Evolutionary conservation across 495 filamentous ascomycete genomes (phyloP), one percentile per base, ranked within the genome.

Genomic region (Elaphomyces granulatus): DNA sequence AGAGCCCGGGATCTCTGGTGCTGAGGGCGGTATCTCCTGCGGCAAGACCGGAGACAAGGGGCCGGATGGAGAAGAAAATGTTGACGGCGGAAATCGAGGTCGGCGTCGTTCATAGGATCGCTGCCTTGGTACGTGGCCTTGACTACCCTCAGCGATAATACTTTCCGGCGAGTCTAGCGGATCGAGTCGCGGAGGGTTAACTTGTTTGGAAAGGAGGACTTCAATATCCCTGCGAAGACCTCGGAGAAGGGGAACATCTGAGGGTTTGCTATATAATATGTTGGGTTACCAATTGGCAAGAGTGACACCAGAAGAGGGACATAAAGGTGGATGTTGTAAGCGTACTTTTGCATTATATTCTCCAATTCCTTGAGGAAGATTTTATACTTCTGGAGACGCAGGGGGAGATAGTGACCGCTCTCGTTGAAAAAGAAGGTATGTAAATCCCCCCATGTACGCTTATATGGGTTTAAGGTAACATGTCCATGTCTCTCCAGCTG

Each of bases 331-430:
- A n/a, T n/a, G n/a, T n/a, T n/a, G n/a, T n/a, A n/a, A 40, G 51
- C 61, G 46, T 55, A 72, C 67, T 63, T 61, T 50, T 56, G 63
- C 36, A 70, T 47, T 33, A 67, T 46, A 46, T 69, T 58, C 28
- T 51, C 48, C 45, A 78, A 46, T 32, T 67, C 66, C 32, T 58
- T 45, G 17, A 79, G 42, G 42, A 76, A 74, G 10, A 47, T 49
- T 15, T 64, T 63, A 47, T 78, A 80, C 44, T 63, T 56, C 6
- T 67, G 64, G 18, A 82, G 53, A 6, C 78, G 70, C 10, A 59
- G 56, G 3, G 51, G 48, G 23, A 81, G 51, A 0, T 60, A 47
- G 19, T 66, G 61, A 1, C 66, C 58, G 36, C 73, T 66, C 41
- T 75, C 67, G 19, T 61, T 51, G 42, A 59, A 57, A 46, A 80